These are phyloP conservation scores for Rhodotorula sp. DNA, from an alignment of 1,284 basidiomycete species.

Conservation along the genomic window DNA sequence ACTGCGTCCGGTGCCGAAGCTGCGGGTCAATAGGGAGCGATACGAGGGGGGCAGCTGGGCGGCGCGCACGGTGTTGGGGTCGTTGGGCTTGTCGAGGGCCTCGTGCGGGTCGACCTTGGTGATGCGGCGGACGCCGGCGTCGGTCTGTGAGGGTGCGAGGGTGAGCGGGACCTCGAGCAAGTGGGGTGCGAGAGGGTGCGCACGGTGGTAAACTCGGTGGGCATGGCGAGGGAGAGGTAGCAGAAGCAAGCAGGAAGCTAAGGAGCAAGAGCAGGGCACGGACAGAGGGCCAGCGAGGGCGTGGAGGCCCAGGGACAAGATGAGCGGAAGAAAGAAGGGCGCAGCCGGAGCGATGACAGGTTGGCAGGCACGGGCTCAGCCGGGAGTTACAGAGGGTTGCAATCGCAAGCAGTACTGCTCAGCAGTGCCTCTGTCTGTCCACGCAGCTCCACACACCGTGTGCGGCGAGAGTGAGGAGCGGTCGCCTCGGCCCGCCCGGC, in stretches of 20 bases:
- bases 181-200: background rate
- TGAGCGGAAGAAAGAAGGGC: background rate
- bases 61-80: constrained; percentile 31
- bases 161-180: background rate
- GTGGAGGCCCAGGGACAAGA: background rate
- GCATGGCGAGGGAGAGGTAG: background rate
- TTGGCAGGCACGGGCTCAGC: too few species aligned
- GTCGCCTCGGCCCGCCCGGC: too few species aligned
- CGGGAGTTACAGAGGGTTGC: too few species aligned
- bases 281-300: background rate
- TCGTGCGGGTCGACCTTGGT: constrained; percentile 41
- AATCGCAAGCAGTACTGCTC: too few species aligned
- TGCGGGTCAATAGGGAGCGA: background rate
- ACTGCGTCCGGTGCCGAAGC: background rate
- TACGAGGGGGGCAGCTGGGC: too few species aligned
- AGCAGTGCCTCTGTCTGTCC: too few species aligned
- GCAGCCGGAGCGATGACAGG: too few species aligned
- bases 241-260: background rate
- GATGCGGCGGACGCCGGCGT: constrained; percentile 39
- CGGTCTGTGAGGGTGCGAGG: constrained; percentile 13
- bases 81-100: constrained; percentile 19
- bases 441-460: too few species aligned
- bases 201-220: constrained; percentile 19
- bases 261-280: background rate
- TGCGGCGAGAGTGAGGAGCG: too few species aligned